phyloP scores from a whole-genome alignment of 2,329 filamentous ascomycete genomes.

The Alternaria panax region DNA sequence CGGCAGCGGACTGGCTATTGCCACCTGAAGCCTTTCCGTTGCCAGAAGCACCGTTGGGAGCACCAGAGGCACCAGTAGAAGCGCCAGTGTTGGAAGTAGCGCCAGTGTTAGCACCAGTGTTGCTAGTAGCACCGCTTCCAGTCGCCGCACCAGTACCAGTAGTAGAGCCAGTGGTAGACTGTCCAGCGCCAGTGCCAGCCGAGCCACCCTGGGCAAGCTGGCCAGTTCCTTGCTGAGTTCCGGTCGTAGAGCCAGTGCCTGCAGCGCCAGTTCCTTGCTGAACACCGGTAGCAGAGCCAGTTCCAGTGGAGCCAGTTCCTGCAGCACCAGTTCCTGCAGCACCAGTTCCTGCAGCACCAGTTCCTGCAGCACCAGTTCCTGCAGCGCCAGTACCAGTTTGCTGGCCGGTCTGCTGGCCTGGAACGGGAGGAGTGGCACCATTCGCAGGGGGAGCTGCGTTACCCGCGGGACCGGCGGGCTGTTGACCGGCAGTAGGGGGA shows the following conservation, averaged over 20 bases:
- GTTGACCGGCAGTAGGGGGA: neutral
- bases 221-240: neutral
- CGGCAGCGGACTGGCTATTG: conserved; percentile 5
- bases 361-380: conserved; percentile 4
- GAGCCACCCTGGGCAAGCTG: neutral
- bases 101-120: conserved; percentile 1
- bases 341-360: conserved; percentile 1
- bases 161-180: neutral
- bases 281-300: neutral
- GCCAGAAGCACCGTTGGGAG: neutral
- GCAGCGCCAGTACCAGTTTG: neutral
- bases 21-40: conserved; percentile 2
- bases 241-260: neutral
- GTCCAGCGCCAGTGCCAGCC: neutral
- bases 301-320: conserved; percentile 1
- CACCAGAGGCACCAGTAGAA: neutral
- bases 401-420: neutral
- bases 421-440: neutral
- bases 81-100: neutral
- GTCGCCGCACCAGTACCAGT: neutral
- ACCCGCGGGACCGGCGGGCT: neutral
- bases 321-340: conserved; percentile 1
- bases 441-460: neutral
- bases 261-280: conserved; percentile 1
- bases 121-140: neutral